phyloP scores from a whole-genome alignment of 2,329 filamentous ascomycete species.

The Trichophyton mentagrophytes region DNA sequence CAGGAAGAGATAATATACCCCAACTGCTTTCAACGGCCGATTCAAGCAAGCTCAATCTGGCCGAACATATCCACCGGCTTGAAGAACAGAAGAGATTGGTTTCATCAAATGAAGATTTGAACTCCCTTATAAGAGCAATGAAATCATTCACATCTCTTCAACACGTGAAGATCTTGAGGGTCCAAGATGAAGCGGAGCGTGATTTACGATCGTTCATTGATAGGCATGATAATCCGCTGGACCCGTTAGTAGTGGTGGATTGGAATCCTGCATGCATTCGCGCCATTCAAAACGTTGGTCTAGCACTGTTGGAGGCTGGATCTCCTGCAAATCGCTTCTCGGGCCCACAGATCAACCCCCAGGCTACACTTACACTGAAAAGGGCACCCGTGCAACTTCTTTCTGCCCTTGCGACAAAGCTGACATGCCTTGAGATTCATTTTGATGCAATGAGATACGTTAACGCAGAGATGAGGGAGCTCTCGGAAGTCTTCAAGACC shows the following conservation, averaged over 20 bases:
- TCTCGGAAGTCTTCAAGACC: conserved; percentile 45
- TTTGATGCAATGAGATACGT: conserved; percentile 48
- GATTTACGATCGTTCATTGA: conserved; percentile 41
- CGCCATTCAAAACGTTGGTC: conserved; percentile 45
- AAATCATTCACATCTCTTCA: conserved; percentile 48
- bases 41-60: conserved; percentile 13
- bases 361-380: conserved; percentile 42
- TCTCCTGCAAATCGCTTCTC: conserved; percentile 49
- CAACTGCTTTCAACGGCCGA: conserved; percentile 12
- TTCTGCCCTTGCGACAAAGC: conserved; percentile 40
- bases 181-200: conserved; percentile 48
- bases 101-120: conserved; percentile 38
- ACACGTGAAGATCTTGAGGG: conserved; percentile 51
- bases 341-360: conserved; percentile 49
- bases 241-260: conserved; percentile 39
- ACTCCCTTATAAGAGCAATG: conserved; percentile 43
- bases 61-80: conserved; percentile 21
- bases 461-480: conserved; percentile 43
- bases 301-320: conserved; percentile 43
- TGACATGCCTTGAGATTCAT: conserved; percentile 51
- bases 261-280: conserved; percentile 53
- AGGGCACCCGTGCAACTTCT: conserved; percentile 37
- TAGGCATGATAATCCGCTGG: conserved; percentile 33
- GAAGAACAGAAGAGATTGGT: conserved; percentile 37
- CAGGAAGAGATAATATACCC: conserved; percentile 13